Percentiles rank a stretch among this genome's conserved stretches.
Evolutionary conservation across 495 filamentous ascomycete species (phyloP).

Genomic region (Hypoxylon fuscum): DNA sequence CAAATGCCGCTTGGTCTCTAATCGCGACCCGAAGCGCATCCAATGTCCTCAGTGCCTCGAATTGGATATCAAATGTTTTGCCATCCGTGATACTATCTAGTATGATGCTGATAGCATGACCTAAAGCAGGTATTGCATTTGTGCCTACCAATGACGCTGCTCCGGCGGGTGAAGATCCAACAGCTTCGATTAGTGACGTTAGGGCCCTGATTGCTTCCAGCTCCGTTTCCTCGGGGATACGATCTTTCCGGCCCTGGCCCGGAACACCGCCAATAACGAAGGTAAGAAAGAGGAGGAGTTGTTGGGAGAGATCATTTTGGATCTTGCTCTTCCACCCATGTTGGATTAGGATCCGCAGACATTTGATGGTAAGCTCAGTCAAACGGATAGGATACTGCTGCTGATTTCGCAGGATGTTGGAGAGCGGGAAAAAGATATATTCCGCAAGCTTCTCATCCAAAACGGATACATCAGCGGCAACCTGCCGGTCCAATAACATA

Average conservation of each 20-base stretch:
- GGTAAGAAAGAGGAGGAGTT: constrained; percentile 85
- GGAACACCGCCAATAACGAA: constrained; percentile 79
- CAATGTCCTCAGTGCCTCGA: constrained; percentile 72
- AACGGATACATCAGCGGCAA: constrained; percentile 56
- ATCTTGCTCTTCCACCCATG: constrained; percentile 80
- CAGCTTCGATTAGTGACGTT: constrained; percentile 50
- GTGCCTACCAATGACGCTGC: constrained; percentile 59
- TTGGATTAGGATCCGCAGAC: constrained; percentile 73
- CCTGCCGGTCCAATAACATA: constrained; percentile 60
- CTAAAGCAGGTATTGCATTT: constrained; percentile 78
- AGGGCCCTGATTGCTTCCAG: constrained; percentile 60
- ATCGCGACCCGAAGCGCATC: constrained; percentile 68
- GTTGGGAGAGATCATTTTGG: constrained; percentile 74
- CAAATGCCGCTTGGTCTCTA: constrained; percentile 73
- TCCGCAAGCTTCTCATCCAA: constrained; percentile 87
- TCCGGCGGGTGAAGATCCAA: constrained; percentile 44
- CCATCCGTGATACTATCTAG: constrained; percentile 73
- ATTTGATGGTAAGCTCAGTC: constrained; percentile 77
- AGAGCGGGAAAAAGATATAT: constrained; percentile 93
- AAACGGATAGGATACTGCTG: constrained; percentile 75
- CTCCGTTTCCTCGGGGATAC: constrained; percentile 73
- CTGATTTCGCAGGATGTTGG: constrained; percentile 81
- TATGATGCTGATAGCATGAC: constrained; percentile 81
- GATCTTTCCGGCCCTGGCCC: constrained; percentile 55
- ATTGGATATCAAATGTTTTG: constrained; percentile 67